A percentile compares a stretch with the other conserved stretches of the same genome.
Conservation (phyloP, 768 basidiomycete genomes). For the Hericium rajendrae region DNA sequence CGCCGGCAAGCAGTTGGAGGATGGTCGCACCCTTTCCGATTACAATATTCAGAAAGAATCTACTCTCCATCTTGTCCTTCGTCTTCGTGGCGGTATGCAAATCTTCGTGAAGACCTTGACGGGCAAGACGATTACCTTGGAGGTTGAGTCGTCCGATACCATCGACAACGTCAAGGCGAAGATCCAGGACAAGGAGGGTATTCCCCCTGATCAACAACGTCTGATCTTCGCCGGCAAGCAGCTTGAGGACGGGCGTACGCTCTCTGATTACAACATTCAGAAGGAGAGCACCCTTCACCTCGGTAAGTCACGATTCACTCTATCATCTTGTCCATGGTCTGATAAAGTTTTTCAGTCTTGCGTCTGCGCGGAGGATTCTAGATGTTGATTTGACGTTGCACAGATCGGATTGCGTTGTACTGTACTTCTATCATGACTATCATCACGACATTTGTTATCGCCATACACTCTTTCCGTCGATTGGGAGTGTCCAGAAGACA, state of each 20-base stretch:
- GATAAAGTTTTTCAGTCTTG: conserved; percentile 29
- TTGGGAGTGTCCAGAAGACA: no score
- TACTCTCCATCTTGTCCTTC: conserved; percentile 73
- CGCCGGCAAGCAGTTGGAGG: conserved; percentile 88
- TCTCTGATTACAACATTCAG: conserved; percentile 74
- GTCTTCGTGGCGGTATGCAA: conserved; percentile 87
- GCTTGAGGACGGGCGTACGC: conserved; percentile 86
- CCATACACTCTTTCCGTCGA: no score
- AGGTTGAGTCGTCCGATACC: conserved; percentile 89
- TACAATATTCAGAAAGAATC: conserved; percentile 91
- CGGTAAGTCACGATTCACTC: conserved; percentile 1
- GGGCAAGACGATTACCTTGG: conserved; percentile 87
- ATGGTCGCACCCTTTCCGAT: conserved; percentile 83
- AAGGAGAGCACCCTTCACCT: conserved; percentile 71
- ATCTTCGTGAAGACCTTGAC: conserved; percentile 85
- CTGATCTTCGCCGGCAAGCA: conserved; percentile 93
- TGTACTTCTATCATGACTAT: no score
- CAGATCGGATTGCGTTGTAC: no score
- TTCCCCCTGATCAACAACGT: conserved; percentile 82
- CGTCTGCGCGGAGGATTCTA: conserved; percentile 64
- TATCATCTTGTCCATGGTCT: not conserved
- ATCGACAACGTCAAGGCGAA: conserved; percentile 86
- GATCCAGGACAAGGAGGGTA: conserved; percentile 79
- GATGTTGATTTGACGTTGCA: conserved; percentile 6
- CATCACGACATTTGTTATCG: no score